Conservation (phyloP, 306 rosid genomes). For the Notholithocarpus densiflorus region DNA sequence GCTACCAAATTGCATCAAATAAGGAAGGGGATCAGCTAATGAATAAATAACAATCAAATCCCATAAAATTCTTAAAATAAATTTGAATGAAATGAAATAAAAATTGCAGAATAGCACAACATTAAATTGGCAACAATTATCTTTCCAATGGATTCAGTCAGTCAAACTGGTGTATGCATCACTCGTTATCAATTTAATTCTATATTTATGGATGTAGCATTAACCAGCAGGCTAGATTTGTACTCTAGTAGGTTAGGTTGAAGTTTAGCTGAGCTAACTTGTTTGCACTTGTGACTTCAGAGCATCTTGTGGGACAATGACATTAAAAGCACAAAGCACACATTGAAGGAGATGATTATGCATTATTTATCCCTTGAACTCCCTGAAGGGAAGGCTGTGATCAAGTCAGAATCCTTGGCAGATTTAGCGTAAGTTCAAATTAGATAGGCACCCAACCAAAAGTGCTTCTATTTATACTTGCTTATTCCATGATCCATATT, state of each 20-base stretch:
- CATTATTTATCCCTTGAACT: constrained; percentile 71
- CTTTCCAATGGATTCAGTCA: too few species aligned
- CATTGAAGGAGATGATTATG: constrained; percentile 75
- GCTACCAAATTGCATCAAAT: too few species aligned
- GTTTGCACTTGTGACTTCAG: constrained; percentile 40
- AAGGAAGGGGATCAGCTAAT: too few species aligned
- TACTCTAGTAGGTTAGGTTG: not conserved
- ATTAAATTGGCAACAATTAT: too few species aligned
- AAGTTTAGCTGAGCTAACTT: not conserved
- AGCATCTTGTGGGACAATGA: constrained; percentile 94
- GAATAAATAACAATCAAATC: too few species aligned
- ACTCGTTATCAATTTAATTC: not conserved
- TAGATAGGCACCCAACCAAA: not conserved
- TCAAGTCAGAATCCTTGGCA: constrained; percentile 52
- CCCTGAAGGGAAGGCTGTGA: constrained; percentile 82
- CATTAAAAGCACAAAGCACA: constrained; percentile 74
- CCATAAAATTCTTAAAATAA: too few species aligned
- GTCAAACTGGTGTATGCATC: too few species aligned
- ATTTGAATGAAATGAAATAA: too few species aligned
- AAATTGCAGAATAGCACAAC: too few species aligned
- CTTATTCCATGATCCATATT: not conserved
- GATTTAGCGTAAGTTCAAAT: constrained; percentile 80
- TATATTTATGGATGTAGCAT: not conserved
- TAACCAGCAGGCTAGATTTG: not conserved
- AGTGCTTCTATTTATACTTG: constrained; percentile 3